Percentiles rank a stretch among this genome's conserved stretches.
Evolutionary conservation across 2,329 filamentous ascomycete genomes (phyloP).

Genomic region (Fusarium dlaminii): DNA sequence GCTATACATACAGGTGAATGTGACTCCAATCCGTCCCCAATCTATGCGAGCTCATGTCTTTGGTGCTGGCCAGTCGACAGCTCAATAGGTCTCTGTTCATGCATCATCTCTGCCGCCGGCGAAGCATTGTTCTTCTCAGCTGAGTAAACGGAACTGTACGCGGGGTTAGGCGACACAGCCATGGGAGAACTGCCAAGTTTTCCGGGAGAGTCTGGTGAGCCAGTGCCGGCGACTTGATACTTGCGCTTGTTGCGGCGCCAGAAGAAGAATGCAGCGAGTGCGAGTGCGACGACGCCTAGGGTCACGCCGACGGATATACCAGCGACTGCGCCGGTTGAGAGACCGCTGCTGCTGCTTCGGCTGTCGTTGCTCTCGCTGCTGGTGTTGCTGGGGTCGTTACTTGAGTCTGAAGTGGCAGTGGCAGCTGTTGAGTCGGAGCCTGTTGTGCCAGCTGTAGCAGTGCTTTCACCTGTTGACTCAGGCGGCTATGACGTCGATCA

Average conservation of each 20-base stretch:
- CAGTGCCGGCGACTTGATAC: not conserved
- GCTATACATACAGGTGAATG: not conserved
- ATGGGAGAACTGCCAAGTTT: not conserved
- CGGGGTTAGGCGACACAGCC: not conserved
- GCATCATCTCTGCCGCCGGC: not conserved
- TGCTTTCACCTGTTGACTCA: not conserved
- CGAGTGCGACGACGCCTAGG: slow-evolving; percentile 10
- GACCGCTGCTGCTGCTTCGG: not conserved
- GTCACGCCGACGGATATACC: slow-evolving; percentile 6
- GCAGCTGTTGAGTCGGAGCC: not conserved
- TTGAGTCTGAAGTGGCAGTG: not conserved
- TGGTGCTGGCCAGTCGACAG: not conserved
- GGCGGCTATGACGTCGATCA: not conserved
- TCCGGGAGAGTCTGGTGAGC: not conserved
- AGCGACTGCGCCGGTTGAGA: slow-evolving; percentile 17
- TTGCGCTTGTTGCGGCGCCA: slow-evolving; percentile 23
- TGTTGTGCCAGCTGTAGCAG: not conserved
- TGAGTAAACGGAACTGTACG: not conserved
- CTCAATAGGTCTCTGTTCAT: not conserved
- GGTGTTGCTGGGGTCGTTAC: not conserved
- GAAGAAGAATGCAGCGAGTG: slow-evolving; percentile 7
- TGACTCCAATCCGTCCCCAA: not conserved
- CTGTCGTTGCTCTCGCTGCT: not conserved
- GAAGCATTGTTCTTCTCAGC: not conserved
- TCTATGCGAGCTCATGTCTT: slow-evolving; percentile 16